Conservation (phyloP, 2,329 filamentous ascomycete species). For the Cladophialophora yegresii region DNA sequence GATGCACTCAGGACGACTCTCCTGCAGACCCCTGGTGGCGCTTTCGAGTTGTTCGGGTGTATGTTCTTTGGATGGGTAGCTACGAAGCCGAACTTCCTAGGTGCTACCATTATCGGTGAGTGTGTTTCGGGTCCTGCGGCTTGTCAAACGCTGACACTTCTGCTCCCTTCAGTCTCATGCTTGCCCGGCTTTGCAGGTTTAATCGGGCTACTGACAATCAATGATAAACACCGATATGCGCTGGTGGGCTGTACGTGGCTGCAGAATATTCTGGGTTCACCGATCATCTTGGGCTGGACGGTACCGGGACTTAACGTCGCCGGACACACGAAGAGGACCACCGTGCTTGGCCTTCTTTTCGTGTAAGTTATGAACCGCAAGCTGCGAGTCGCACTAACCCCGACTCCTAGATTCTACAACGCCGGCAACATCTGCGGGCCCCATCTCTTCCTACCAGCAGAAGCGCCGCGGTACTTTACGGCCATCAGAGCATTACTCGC, state of each 20-base stretch:
- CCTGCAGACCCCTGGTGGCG: slow-evolving; percentile 43
- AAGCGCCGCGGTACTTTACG: slow-evolving; percentile 50
- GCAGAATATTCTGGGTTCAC: slow-evolving; percentile 53
- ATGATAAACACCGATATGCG: slow-evolving; percentile 50
- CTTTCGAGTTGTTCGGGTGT: slow-evolving; percentile 39
- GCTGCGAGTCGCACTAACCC: neutral
- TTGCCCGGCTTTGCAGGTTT: slow-evolving; percentile 47
- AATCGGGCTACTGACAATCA: slow-evolving; percentile 54
- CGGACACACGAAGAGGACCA: slow-evolving; percentile 56
- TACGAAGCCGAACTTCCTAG: slow-evolving; percentile 28
- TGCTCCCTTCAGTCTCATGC: slow-evolving; percentile 38
- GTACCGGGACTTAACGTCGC: slow-evolving; percentile 51
- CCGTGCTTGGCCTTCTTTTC: slow-evolving; percentile 55
- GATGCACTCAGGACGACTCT: slow-evolving; percentile 42
- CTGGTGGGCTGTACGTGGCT: slow-evolving; percentile 58
- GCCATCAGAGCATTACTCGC: slow-evolving; percentile 48
- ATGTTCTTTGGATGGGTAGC: slow-evolving; percentile 27
- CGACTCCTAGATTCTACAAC: slow-evolving; percentile 46
- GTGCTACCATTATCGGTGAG: slow-evolving; percentile 26
- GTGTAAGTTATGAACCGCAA: slow-evolving; percentile 19
- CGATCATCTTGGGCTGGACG: slow-evolving; percentile 57
- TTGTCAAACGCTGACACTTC: slow-evolving; percentile 18
- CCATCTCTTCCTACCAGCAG: slow-evolving; percentile 50
- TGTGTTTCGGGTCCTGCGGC: neutral
- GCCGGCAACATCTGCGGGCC: slow-evolving; percentile 54